Conservation (phyloP, 257 asterid species). For the Agastache rugosa region DNA sequence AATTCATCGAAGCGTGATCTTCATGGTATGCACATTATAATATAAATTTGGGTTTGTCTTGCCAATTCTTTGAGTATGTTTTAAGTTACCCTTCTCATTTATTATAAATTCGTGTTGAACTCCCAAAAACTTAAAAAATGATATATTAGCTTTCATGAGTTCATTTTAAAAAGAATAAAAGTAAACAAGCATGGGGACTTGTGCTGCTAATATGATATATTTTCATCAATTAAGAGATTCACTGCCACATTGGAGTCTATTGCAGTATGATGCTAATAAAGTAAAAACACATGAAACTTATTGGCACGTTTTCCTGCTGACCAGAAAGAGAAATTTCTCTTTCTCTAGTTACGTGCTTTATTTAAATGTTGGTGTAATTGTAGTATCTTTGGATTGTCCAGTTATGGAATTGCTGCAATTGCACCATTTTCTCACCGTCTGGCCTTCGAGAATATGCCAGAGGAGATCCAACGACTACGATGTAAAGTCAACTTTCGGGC, state of each 20-base stretch:
- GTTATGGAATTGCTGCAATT: constrained; percentile 95
- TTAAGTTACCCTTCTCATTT: background rate
- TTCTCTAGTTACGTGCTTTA: constrained; percentile 21
- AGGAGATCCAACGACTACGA: constrained; percentile 86
- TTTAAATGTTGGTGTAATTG: background rate
- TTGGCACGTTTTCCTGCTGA: background rate
- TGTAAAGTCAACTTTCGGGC: constrained; percentile 98
- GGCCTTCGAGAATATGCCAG: constrained; percentile 91
- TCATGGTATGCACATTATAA: background rate
- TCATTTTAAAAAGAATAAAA: background rate
- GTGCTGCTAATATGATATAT: background rate
- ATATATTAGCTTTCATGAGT: background rate
- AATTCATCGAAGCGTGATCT: background rate
- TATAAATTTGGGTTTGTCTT: background rate
- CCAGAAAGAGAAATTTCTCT: background rate
- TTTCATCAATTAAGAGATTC: background rate
- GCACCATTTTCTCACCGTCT: constrained; percentile 97
- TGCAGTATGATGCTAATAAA: background rate
- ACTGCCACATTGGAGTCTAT: background rate
- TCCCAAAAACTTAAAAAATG: background rate
- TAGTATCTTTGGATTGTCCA: constrained; percentile 39
- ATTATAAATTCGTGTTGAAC: background rate
- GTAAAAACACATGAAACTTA: background rate
- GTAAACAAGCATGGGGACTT: background rate
- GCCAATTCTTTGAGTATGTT: background rate